Percentiles rank a stretch among this genome's conserved stretches.
phyloP scores from a whole-genome alignment of 2,329 filamentous ascomycete genomes.

The Fusarium fujikuroi region DNA sequence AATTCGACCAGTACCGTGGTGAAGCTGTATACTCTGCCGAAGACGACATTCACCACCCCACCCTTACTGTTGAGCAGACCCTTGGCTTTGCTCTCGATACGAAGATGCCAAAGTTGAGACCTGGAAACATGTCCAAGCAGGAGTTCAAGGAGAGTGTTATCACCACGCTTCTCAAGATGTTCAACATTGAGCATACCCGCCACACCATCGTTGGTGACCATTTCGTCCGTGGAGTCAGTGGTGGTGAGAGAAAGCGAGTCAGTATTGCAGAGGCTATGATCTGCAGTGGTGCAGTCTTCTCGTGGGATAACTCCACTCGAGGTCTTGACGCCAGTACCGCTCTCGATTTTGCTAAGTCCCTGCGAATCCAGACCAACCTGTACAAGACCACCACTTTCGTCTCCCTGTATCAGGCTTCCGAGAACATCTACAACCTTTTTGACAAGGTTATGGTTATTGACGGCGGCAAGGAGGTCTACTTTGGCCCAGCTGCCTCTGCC shows the following conservation, averaged over 20 bases:
- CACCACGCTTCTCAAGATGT: constrained; percentile 83
- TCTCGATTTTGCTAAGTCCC: constrained; percentile 73
- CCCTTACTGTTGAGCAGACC: constrained; percentile 88
- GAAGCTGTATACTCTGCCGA: constrained; percentile 84
- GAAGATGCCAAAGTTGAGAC: constrained; percentile 84
- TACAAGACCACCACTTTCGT: constrained; percentile 88
- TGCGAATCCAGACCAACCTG: constrained; percentile 84
- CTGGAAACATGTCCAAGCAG: constrained; percentile 74
- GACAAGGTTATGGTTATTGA: constrained; percentile 89
- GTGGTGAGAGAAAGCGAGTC: constrained; percentile 77
- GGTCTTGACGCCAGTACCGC: constrained; percentile 76
- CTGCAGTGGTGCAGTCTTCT: constrained; percentile 75
- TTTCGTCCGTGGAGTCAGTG: constrained; percentile 80
- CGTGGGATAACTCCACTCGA: constrained; percentile 80
- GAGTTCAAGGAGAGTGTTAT: constrained; percentile 83
- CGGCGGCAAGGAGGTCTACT: constrained; percentile 79
- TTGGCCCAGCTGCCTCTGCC: constrained; percentile 74
- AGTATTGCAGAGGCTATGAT: constrained; percentile 86
- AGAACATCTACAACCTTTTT: constrained; percentile 82
- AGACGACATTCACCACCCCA: constrained; percentile 87
- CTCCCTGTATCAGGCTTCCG: constrained; percentile 85
- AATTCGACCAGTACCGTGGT: constrained; percentile 80
- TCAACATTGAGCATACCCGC: constrained; percentile 90
- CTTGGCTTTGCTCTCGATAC: constrained; percentile 85
- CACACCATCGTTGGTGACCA: constrained; percentile 87